phyloP scores from a whole-genome alignment of 805 yeast species.

The Cyberlindnera amylophila region DNA sequence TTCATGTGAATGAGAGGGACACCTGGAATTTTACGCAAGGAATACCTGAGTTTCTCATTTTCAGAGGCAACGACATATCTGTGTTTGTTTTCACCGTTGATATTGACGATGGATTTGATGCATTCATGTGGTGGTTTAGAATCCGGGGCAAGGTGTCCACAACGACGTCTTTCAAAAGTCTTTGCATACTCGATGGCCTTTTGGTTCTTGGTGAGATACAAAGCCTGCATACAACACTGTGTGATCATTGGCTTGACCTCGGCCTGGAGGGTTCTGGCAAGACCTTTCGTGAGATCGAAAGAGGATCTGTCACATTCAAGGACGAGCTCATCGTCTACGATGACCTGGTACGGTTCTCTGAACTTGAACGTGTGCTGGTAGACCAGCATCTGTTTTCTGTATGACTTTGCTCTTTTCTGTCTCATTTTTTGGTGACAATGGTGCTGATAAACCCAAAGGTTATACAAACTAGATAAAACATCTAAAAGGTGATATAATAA shows the following conservation, averaged over 20 bases:
- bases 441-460: neutral
- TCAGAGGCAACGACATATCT: constrained; percentile 89
- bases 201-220: constrained; percentile 70
- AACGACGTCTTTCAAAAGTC: constrained; percentile 83
- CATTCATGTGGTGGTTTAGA: constrained; percentile 72
- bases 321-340: constrained; percentile 80
- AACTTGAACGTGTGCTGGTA: constrained; percentile 84
- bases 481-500: no score
- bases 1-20: constrained; percentile 85
- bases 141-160: constrained; percentile 71
- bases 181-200: constrained; percentile 80
- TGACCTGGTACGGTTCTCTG: constrained; percentile 88
- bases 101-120: constrained; percentile 60
- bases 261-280: constrained; percentile 77
- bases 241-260: constrained; percentile 89
- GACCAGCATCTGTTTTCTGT: constrained; percentile 87
- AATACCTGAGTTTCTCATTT: constrained; percentile 61
- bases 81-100: constrained; percentile 81
- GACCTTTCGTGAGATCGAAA: constrained; percentile 77
- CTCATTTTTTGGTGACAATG: constrained; percentile 52
- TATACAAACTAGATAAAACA: no score
- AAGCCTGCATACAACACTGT: constrained; percentile 88
- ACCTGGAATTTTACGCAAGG: constrained; percentile 77
- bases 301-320: constrained; percentile 60
- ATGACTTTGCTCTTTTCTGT: constrained; percentile 92